Percentiles rank a stretch among this genome's conserved stretches.
Conservation (phyloP, 805 yeast species). For the Schizosaccharomyces osmophilus region DNA sequence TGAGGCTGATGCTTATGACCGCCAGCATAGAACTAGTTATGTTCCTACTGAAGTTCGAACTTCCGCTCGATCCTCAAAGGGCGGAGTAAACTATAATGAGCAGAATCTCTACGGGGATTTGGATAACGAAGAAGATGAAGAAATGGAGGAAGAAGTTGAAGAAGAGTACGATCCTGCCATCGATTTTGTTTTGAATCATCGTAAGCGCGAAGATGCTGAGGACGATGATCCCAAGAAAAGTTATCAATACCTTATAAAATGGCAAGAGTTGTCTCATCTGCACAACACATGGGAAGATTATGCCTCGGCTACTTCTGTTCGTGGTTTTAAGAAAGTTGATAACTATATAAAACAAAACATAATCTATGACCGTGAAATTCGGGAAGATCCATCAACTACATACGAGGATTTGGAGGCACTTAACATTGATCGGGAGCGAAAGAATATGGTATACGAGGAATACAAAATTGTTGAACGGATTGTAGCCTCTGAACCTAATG, state of each 20-base stretch:
- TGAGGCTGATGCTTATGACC: not conserved
- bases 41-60: not conserved
- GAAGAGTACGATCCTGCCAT: slow-evolving; percentile 18
- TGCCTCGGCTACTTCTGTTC: slow-evolving; percentile 19
- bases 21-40: not conserved
- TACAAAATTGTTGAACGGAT: slow-evolving; percentile 73
- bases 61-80: not conserved
- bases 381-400: slow-evolving; percentile 60
- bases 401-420: slow-evolving; percentile 79
- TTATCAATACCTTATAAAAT: slow-evolving; percentile 29
- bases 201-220: slow-evolving; percentile 20
- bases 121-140: slow-evolving; percentile 2
- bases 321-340: slow-evolving; percentile 69
- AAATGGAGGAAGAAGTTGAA: slow-evolving; percentile 15
- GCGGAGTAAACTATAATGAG: not conserved
- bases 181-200: slow-evolving; percentile 32
- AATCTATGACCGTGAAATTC: slow-evolving; percentile 45
- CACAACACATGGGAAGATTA: slow-evolving; percentile 89
- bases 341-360: slow-evolving; percentile 68
- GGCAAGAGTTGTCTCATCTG: slow-evolving; percentile 70
- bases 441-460: slow-evolving; percentile 62
- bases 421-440: slow-evolving; percentile 73
- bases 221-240: slow-evolving; percentile 13
- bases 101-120: not conserved
- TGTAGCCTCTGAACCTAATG: slow-evolving; percentile 21